A percentile compares a stretch with the other conserved stretches of the same genome.
Conservation (phyloP, 768 basidiomycete genomes). For the Boletellus emodensis region DNA sequence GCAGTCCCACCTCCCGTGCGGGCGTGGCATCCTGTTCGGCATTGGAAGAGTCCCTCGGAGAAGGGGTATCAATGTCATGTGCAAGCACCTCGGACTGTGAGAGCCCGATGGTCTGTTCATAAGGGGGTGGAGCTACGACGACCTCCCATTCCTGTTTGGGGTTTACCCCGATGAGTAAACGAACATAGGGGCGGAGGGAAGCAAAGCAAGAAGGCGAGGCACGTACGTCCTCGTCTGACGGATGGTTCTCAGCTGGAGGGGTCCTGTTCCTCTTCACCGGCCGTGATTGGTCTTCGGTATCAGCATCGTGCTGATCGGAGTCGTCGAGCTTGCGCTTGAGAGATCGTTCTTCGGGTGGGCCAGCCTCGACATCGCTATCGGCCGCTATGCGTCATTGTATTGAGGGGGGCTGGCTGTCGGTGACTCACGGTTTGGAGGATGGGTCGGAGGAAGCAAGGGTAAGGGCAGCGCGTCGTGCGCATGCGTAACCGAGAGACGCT, state of each 20-base stretch:
- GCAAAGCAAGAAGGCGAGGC: neutral
- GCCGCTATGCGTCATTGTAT: constrained; percentile 24
- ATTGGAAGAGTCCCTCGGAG: neutral
- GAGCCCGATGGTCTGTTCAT: constrained; percentile 16
- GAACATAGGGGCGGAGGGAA: neutral
- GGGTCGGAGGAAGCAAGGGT: constrained; percentile 17
- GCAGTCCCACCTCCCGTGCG: constrained; percentile 14
- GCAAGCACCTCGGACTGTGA: constrained; percentile 8
- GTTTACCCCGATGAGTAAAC: constrained; percentile 21
- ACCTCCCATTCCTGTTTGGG: constrained; percentile 31
- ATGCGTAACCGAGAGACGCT: constrained; percentile 57
- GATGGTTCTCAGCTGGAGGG: constrained; percentile 33
- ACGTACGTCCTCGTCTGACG: constrained; percentile 28
- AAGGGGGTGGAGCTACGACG: constrained; percentile 29
- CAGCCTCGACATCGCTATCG: constrained; percentile 31
- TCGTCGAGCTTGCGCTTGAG: constrained; percentile 32
- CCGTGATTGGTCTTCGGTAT: constrained; percentile 29
- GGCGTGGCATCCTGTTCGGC: constrained; percentile 3
- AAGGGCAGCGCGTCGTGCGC: constrained; percentile 37
- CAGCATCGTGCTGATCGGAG: constrained; percentile 20
- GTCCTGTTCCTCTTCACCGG: constrained; percentile 40
- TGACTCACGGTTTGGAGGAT: constrained; percentile 29
- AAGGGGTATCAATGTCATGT: constrained; percentile 8
- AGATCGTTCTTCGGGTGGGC: constrained; percentile 25
- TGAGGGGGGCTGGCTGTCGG: constrained; percentile 28